Base-by-base conservation (phyloP, 805 yeast genomes). In the Candida lessepsii region DNA sequence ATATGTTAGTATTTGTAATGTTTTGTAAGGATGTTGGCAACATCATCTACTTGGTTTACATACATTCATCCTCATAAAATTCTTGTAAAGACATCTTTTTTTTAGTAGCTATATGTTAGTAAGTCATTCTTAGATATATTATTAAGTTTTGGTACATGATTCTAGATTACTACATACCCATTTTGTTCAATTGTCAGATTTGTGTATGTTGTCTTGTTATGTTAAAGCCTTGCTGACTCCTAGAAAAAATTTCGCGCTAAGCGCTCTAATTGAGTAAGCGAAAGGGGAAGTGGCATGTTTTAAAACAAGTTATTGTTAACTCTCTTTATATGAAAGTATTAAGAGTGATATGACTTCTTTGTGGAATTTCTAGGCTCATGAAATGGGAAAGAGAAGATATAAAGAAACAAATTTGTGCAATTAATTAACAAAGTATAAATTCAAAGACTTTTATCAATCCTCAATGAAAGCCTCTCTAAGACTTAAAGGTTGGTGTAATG, bases 51-150 rank as follows among this genome's bases (percentile, higher is more conserved):
- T 23, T 21, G 30, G 10, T 27, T 27, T 56, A 69, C 75, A 47
- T 68, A 70, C 75, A 53, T 49, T 68, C 67, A 51, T 70, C 71
- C 49, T 59, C 60, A 59, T 66, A 58, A 57, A 70, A 70, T 58
- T 70, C 75, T 53, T 63, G 69, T 44, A 70, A 64, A 41, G 68
- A 58, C 75, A 70, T 70, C 55, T 69, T 69, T 14, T 34, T 34
- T 53, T 67, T 70, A 23, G 71, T 71, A 32, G 73, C 42, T 39
- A 25, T 10, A 4, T 15, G 41, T 39, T 39, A 39, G 41, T 39
- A 32, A 18, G 13, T 9, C 14, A 35, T 26, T 25, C 26, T 27
- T 35, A 27, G 24, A 3, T 9, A 29, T 18, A 11, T 5, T 4
- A 11, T 11, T 20, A 10, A 16, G 28, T 32, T 8, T 5, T 32